Conservation (phyloP, 1,139 yeast species). For the Pichia sp. region DNA sequence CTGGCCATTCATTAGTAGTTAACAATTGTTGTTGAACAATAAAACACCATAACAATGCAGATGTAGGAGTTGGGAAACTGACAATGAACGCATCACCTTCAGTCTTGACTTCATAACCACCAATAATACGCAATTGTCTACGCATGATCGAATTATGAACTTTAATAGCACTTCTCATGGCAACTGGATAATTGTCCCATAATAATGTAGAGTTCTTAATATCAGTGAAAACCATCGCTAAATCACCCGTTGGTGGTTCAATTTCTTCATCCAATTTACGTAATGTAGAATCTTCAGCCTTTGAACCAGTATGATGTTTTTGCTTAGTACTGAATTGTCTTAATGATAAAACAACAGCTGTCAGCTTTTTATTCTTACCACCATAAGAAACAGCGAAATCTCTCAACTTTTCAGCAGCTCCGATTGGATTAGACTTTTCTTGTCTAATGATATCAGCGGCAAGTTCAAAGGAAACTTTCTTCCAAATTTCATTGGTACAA, state of each 20-base stretch:
- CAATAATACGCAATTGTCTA: conserved; percentile 85
- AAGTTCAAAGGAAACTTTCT: conserved; percentile 72
- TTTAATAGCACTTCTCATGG: conserved; percentile 96
- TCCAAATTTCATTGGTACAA: conserved; percentile 87
- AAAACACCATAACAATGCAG: conserved; percentile 93
- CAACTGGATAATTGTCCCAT: conserved; percentile 93
- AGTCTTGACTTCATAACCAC: conserved; percentile 97
- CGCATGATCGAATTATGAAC: conserved; percentile 95
- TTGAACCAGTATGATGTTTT: conserved; percentile 42
- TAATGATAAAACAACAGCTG: conserved; percentile 78
- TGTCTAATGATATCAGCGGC: conserved; percentile 91
- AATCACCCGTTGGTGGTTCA: conserved; percentile 90
- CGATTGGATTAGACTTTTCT: conserved; percentile 79
- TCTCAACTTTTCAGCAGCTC: conserved; percentile 90
- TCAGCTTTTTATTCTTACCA: conserved; percentile 67
- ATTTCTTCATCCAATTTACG: conserved; percentile 90
- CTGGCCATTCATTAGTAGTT: conserved; percentile 90
- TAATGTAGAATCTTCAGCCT: conserved; percentile 74
- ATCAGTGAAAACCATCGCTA: conserved; percentile 97
- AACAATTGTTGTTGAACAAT: conserved; percentile 84
- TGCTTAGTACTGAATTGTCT: conserved; percentile 46
- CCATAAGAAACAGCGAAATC: conserved; percentile 96
- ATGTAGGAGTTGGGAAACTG: conserved; percentile 91
- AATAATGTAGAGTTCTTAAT: conserved; percentile 89
- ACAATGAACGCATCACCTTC: conserved; percentile 99